Base-by-base conservation (phyloP, 768 basidiomycete genomes). In the Hydnum rufescens region DNA sequence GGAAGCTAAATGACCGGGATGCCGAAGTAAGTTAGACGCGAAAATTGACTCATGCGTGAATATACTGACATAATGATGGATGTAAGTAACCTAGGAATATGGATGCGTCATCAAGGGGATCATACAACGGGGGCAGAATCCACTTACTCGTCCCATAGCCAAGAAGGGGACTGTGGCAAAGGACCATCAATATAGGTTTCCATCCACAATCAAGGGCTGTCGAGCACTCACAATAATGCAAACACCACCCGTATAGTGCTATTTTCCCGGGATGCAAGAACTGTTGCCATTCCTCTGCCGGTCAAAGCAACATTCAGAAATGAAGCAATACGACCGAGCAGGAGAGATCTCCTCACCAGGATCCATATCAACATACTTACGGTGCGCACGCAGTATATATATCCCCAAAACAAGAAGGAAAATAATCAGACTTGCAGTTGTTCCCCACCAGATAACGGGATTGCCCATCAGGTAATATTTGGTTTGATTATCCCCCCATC, bases 381-480 rank as follows among this genome's bases (percentile, higher is more conserved):
- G 71, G 66, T 99, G 93, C 66, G 71, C 72, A 57, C 93, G 74
- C 58, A 89, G 66, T 42, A 90, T 53, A 64, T 96, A 95, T 49
- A 78, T 67, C 0, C 68, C 70, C n/a, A 82, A 63, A 5, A 74
- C 67, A 22, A 71, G 42, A 1, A 78, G 51, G 0, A 70, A 75
- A 4, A 74, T 59, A 26, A 77, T 60, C 61, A 97, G 65, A 60
- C 84, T 84, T 52, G 72, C 54, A 0, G 79, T 71, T 8, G 81
- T 72, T 26, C 76, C 78, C 90, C 89, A 95, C 81, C 89, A 93
- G 44, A 93, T 76, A 55, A 93, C 58, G 0, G 93, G 90, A n/a
- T 82, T 88, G 2, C 90, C 90, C 54, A 92, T 69, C 32, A 99
- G 71, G 64, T 96, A 99, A 62, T 86, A 99, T 67, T 99, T 99